Evolutionary conservation across 1,139 yeast genomes (phyloP).

Genomic region (Debaryomycetaceae sp.): DNA sequence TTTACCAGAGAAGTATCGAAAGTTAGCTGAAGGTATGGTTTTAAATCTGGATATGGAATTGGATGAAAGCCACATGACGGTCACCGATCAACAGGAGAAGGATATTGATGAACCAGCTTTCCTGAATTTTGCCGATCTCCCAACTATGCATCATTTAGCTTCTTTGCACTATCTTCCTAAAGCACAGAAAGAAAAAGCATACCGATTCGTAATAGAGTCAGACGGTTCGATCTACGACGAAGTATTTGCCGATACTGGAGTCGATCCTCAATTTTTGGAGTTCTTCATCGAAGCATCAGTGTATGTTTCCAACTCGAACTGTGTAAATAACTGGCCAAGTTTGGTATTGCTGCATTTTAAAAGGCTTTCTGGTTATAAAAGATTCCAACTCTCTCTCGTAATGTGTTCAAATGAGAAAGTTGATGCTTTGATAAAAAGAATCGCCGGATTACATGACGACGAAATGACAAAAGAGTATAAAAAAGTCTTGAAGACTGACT

Average conservation of each 20-base stretch:
- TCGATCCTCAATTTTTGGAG: constrained; percentile 55
- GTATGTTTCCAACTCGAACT: constrained; percentile 13
- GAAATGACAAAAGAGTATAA: constrained; percentile 4
- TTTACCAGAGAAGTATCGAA: constrained; percentile 40
- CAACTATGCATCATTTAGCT: constrained; percentile 31
- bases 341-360: constrained; percentile 15
- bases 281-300: constrained; percentile 49
- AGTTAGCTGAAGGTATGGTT: background rate
- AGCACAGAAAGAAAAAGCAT: constrained; percentile 29
- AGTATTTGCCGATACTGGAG: constrained; percentile 46
- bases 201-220: constrained; percentile 37
- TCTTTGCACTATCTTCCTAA: constrained; percentile 25
- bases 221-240: constrained; percentile 23
- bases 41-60: background rate
- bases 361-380: constrained; percentile 19
- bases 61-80: background rate
- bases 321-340: constrained; percentile 17
- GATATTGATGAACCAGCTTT: background rate
- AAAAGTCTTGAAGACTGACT: constrained; percentile 1
- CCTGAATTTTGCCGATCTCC: constrained; percentile 11
- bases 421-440: constrained; percentile 2
- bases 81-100: background rate
- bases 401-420: constrained; percentile 14
- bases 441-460: constrained; percentile 1
- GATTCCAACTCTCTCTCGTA: constrained; percentile 23